Evolutionary conservation across 257 asterid genomes (phyloP).

Genomic region (Nyctanthes arbortristis): DNA sequence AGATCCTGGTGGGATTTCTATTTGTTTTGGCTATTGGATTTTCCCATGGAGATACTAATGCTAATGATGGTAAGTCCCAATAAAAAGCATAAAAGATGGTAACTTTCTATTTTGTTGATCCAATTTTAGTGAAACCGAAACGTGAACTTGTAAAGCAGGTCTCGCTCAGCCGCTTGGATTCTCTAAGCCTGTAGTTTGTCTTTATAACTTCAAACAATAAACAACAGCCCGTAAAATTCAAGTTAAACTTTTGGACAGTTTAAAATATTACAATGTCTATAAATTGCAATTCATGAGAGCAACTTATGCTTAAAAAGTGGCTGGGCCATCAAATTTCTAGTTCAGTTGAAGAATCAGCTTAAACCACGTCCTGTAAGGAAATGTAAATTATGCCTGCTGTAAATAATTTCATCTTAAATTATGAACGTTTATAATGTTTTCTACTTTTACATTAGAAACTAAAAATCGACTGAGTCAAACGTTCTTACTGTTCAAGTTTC

Average conservation of each 20-base stretch:
- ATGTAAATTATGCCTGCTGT: background rate
- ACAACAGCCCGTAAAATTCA: background rate
- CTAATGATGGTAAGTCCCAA: slow-evolving; percentile 67
- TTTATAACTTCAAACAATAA: background rate
- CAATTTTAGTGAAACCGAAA: background rate
- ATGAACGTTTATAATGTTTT: background rate
- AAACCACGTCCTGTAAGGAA: background rate
- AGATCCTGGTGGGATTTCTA: slow-evolving; percentile 52
- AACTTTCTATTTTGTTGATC: slow-evolving; percentile 5
- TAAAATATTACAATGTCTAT: no score
- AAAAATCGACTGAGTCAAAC: no score
- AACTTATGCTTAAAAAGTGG: background rate
- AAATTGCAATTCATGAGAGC: slow-evolving; percentile 8
- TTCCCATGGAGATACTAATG: slow-evolving; percentile 51
- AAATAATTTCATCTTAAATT: slow-evolving; percentile 3
- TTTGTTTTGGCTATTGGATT: slow-evolving; percentile 33
- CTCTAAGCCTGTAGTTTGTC: background rate
- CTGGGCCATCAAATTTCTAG: background rate
- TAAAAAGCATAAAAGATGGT: background rate
- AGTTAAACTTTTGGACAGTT: background rate
- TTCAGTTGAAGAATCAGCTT: slow-evolving; percentile 13
- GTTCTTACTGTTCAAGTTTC: no score
- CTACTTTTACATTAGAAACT: no score
- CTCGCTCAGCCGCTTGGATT: slow-evolving; percentile 5
- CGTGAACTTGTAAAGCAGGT: slow-evolving; percentile 4